Evolutionary conservation across 2,329 filamentous ascomycete genomes (phyloP).

Genomic region (Hirsutella thompsonii): DNA sequence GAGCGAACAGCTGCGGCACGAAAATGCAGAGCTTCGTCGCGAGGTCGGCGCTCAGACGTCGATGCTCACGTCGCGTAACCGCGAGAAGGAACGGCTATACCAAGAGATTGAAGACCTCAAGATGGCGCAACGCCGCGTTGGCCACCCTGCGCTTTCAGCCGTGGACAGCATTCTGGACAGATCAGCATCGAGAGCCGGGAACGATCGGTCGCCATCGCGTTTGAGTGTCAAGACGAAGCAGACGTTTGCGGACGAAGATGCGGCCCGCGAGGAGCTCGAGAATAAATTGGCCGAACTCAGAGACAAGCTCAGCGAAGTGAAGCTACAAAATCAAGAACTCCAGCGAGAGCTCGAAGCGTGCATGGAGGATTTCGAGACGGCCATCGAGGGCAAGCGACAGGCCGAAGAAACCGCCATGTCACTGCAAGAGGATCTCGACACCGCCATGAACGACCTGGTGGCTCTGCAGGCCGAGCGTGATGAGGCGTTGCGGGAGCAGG

Average conservation of each 20-base stretch:
- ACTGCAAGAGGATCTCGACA: constrained; percentile 71
- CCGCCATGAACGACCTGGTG: constrained; percentile 65
- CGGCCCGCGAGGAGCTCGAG: constrained; percentile 77
- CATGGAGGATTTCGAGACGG: constrained; percentile 65
- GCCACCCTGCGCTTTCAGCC: constrained; percentile 41
- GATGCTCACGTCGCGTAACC: constrained; percentile 91
- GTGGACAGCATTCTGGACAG: constrained; percentile 88
- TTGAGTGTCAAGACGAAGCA: constrained; percentile 54
- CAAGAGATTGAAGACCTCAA: constrained; percentile 97
- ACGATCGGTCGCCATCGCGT: constrained; percentile 62
- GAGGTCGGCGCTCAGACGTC: constrained; percentile 94
- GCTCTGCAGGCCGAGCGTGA: constrained; percentile 73
- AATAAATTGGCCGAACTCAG: constrained; percentile 70
- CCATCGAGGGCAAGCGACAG: constrained; percentile 50
- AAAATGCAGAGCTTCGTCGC: constrained; percentile 82
- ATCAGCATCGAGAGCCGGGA: constrained; percentile 71
- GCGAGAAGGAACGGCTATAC: constrained; percentile 87
- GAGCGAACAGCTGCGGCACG: constrained; percentile 68
- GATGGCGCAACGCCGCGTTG: constrained; percentile 65
- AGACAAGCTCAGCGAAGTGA: constrained; percentile 75
- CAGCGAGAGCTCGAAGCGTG: constrained; percentile 71
- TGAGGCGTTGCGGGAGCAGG: constrained; percentile 59
- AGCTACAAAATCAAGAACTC: constrained; percentile 81
- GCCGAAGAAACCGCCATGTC: constrained; percentile 44
- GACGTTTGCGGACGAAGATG: constrained; percentile 52